A percentile compares a stretch with the other conserved stretches of the same genome.
These are phyloP conservation scores for Immersiella caudata DNA, from an alignment of 495 filamentous ascomycete species.

Conservation along the genomic window DNA sequence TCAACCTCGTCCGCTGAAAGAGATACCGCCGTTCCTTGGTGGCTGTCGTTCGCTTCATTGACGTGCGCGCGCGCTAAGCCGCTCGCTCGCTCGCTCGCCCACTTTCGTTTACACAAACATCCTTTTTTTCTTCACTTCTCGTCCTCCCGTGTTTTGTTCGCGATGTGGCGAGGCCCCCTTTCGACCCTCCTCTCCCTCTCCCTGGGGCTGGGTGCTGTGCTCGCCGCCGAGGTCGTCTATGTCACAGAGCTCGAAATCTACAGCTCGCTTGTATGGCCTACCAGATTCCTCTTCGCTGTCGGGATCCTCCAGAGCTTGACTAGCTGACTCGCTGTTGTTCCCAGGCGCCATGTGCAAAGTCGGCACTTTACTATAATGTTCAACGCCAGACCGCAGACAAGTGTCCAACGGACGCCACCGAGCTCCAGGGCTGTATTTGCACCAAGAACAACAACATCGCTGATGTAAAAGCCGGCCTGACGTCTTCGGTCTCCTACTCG, in stretches of 20 bases:
- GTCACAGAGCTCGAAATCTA: constrained; percentile 50
- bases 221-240: constrained; percentile 36
- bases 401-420: constrained; percentile 45
- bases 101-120: constrained; percentile 3
- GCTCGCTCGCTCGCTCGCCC: background rate
- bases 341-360: constrained; percentile 52
- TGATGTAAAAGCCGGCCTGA: constrained; percentile 42
- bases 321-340: background rate
- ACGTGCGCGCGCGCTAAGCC: too few species aligned
- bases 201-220: constrained; percentile 18
- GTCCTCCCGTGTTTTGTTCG: constrained; percentile 3
- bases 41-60: constrained; percentile 16
- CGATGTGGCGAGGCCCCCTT: constrained; percentile 23
- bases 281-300: background rate
- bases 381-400: constrained; percentile 41
- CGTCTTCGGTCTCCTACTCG: constrained; percentile 40
- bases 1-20: background rate
- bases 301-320: background rate
- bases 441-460: constrained; percentile 52
- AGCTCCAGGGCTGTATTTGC: constrained; percentile 53
- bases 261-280: constrained; percentile 43
- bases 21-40: constrained; percentile 15
- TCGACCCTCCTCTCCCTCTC: constrained; percentile 17
- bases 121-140: constrained; percentile 14
- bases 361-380: constrained; percentile 46